Percentiles rank a stretch among this genome's conserved stretches.
These are phyloP conservation scores for Ilyonectria sp. DNA, from an alignment of 2,329 filamentous ascomycete species.

Conservation along the genomic window DNA sequence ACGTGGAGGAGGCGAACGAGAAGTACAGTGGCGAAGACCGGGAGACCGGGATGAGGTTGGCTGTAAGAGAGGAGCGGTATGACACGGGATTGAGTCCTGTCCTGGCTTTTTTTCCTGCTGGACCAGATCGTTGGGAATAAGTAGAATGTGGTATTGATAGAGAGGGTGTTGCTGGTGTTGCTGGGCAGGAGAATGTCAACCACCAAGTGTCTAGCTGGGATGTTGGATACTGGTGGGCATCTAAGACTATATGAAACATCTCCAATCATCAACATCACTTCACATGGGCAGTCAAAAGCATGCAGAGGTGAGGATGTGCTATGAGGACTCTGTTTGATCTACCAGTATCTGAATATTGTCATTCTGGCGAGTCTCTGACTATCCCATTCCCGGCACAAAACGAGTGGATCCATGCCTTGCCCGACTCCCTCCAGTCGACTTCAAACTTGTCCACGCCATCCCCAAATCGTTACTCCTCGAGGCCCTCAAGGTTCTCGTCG, in stretches of 20 bases:
- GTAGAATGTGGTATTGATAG: not conserved
- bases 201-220: not conserved
- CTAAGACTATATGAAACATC: not conserved
- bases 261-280: not conserved
- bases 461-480: slow-evolving; percentile 24
- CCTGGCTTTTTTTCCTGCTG: slow-evolving; percentile 51
- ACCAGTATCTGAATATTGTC: slow-evolving; percentile 7
- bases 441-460: slow-evolving; percentile 16
- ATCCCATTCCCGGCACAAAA: slow-evolving; percentile 20
- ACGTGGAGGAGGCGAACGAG: slow-evolving; percentile 11
- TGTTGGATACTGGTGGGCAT: not conserved
- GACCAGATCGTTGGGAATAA: not conserved
- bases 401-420: slow-evolving; percentile 44
- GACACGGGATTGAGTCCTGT: slow-evolving; percentile 49
- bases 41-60: not conserved
- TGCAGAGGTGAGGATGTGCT: not conserved
- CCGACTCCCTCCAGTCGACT: slow-evolving; percentile 25
- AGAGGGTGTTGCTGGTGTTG: not conserved
- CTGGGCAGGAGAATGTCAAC: not conserved
- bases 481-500: slow-evolving; percentile 47
- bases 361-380: slow-evolving; percentile 13
- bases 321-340: slow-evolving; percentile 15
- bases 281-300: not conserved
- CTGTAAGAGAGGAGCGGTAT: slow-evolving; percentile 9
- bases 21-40: slow-evolving; percentile 28